Evolutionary conservation across 2,329 filamentous ascomycete genomes (phyloP), one percentile per base, ranked within the genome.

Genomic region (Hortaea sp.): DNA sequence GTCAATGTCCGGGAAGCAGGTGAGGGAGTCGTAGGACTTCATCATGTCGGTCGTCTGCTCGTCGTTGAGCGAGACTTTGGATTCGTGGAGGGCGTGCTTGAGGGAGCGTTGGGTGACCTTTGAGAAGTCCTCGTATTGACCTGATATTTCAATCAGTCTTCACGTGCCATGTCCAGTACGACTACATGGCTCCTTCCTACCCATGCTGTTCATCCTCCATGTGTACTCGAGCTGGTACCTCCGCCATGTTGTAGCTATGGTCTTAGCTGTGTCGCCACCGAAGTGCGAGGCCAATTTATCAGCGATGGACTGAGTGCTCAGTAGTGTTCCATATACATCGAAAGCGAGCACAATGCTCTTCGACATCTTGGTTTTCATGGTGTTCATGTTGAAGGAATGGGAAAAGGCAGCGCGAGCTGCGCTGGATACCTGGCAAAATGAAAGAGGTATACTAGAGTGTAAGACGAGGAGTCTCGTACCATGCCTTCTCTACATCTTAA

Each of bases 151-250:
- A 20, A 20, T 20, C 4, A 20, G 20, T 9, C 20, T 20, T 20
- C 20, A 20, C 20, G 20, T 5, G 12, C 11, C 1, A 6, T 11
- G 20, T 32, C 27, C 11, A 7, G 37, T 29, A 10, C 12, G n/a
- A 9, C 29, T 38, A 31, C 10, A 39, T 7, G 12, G 20, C 20
- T 20, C 2, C 9, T 31, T 63, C 68, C 50, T 67, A 84, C 84
- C 74, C 84, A 88, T 88, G 70, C 78, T 82, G 57, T 81, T 88
- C 53, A 83, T 66, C 43, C 84, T 71, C 82, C 82, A 88, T 35
- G 84, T 86, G 56, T 88, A 89, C 63, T 88, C 84, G 6, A 88
- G 69, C 63, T 88, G 84, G 57, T 82, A 82, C 29, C 75, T 73
- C 46, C 84, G 71, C 77, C 84, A 87, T 57, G 77, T 63, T 11